A percentile compares a stretch with the other conserved stretches of the same genome.
phyloP scores from a whole-genome alignment of 768 basidiomycete species.

The Pleurotus citrinopileatus region DNA sequence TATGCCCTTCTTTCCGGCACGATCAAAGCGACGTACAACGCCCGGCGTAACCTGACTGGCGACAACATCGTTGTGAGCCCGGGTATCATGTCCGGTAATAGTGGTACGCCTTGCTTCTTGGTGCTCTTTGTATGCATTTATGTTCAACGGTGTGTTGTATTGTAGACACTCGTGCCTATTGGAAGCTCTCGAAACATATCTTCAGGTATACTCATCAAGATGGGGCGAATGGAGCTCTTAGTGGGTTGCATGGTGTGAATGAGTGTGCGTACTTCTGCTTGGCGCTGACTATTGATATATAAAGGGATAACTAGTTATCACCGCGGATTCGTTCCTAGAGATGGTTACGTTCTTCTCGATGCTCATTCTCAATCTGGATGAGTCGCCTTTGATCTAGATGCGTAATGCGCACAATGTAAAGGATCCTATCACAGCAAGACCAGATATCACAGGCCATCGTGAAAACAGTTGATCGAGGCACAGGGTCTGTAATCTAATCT shows the following conservation, averaged over 20 bases:
- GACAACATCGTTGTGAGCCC: slow-evolving; percentile 23
- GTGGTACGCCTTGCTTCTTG: slow-evolving; percentile 20
- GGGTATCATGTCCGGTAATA: slow-evolving; percentile 33
- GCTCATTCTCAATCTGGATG: slow-evolving; percentile 43
- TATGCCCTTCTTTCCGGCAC: slow-evolving; percentile 39
- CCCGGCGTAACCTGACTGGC: slow-evolving; percentile 20
- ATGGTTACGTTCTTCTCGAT: slow-evolving; percentile 41
- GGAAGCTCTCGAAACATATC: slow-evolving; percentile 33
- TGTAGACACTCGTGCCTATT: slow-evolving; percentile 34
- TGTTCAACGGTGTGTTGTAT: neutral
- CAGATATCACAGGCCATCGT: no score
- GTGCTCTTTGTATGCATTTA: slow-evolving; percentile 7
- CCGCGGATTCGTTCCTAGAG: slow-evolving; percentile 35
- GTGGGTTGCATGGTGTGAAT: slow-evolving; percentile 48
- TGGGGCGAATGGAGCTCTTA: slow-evolving; percentile 14
- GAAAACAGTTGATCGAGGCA: no score
- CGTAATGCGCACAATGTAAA: neutral
- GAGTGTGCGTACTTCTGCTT: slow-evolving; percentile 35
- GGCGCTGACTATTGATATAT: neutral
- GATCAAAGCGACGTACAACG: slow-evolving; percentile 36
- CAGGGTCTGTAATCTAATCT: no score
- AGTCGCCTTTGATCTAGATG: slow-evolving; percentile 16
- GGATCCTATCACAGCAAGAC: neutral
- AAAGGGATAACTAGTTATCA: slow-evolving; percentile 26
- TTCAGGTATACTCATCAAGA: slow-evolving; percentile 45